phyloP scores from a whole-genome alignment of 2,329 filamentous ascomycete genomes.

The Fusarium metavorans region DNA sequence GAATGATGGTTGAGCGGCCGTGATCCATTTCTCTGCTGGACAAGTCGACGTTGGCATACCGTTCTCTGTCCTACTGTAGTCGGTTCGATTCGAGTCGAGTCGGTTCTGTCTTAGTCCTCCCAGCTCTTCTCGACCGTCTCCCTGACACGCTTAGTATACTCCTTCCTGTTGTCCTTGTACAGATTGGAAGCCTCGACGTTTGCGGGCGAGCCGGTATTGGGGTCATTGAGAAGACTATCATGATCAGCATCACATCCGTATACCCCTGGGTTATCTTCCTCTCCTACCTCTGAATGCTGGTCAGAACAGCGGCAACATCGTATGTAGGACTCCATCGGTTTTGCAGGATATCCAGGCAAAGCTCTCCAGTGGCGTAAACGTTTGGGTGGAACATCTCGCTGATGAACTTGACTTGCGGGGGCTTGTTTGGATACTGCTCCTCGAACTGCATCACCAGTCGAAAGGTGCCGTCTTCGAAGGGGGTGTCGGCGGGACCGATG shows the following conservation, averaged over 20 bases:
- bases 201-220: slow-evolving; percentile 97
- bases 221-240: slow-evolving; percentile 89
- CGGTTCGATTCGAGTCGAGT: neutral
- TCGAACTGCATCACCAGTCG: slow-evolving; percentile 99
- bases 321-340: slow-evolving; percentile 99
- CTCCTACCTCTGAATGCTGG: slow-evolving; percentile 91
- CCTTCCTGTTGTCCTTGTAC: slow-evolving; percentile 97
- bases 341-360: slow-evolving; percentile 96
- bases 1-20: slow-evolving; percentile 22
- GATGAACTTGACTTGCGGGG: slow-evolving; percentile 97
- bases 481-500: slow-evolving; percentile 95
- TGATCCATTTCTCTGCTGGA: slow-evolving; percentile 30
- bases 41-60: slow-evolving; percentile 39
- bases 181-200: slow-evolving; percentile 98
- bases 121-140: slow-evolving; percentile 99
- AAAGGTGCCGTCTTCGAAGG: slow-evolving; percentile 98
- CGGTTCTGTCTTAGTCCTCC: slow-evolving; percentile 75
- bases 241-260: slow-evolving; percentile 44
- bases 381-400: slow-evolving; percentile 99
- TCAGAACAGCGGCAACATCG: slow-evolving; percentile 95
- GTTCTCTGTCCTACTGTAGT: slow-evolving; percentile 23
- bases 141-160: slow-evolving; percentile 93
- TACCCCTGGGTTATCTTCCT: neutral
- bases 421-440: slow-evolving; percentile 98
- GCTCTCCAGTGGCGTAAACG: slow-evolving; percentile 95